These are phyloP conservation scores for Boletellus emodensis DNA, from an alignment of 768 basidiomycete genomes.

Conservation along the genomic window DNA sequence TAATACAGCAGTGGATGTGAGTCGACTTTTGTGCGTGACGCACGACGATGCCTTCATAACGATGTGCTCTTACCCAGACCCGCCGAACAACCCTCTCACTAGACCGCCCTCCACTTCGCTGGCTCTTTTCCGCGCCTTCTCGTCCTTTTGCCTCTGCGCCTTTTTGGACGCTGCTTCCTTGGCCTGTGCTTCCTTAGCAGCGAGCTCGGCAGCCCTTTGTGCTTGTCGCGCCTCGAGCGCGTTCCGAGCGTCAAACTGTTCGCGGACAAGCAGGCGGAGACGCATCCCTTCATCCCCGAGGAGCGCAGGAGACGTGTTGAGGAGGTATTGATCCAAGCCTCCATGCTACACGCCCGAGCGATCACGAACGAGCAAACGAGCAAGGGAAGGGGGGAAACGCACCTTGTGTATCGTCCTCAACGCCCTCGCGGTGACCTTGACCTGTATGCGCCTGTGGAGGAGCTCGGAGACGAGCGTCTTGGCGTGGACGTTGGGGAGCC, in stretches of 20 bases:
- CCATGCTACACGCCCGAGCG: conserved; percentile 43
- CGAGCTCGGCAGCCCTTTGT: conserved; percentile 17
- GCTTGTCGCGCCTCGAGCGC: conserved; percentile 15
- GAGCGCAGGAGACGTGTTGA: conserved; percentile 39
- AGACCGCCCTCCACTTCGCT: conserved; percentile 7
- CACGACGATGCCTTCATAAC: too few species aligned
- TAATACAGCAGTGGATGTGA: not conserved
- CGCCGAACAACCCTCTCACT: conserved; percentile 19
- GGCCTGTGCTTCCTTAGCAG: conserved; percentile 12
- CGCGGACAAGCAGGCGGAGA: conserved; percentile 41
- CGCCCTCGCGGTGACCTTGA: conserved; percentile 75
- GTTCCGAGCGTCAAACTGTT: conserved; percentile 24
- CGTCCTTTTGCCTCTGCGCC: conserved; percentile 6
- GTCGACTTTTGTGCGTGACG: not conserved
- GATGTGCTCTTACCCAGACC: not conserved
- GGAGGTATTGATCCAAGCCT: conserved; percentile 68
- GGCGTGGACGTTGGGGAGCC: conserved; percentile 83
- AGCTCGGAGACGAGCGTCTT: conserved; percentile 70
- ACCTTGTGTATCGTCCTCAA: conserved; percentile 85
- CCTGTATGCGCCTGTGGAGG: conserved; percentile 50
- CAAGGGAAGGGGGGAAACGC: conserved; percentile 4
- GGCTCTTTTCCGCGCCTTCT: conserved; percentile 1
- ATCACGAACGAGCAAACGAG: not conserved
- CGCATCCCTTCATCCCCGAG: conserved; percentile 42
- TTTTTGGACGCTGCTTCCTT: conserved; percentile 9